These are phyloP conservation scores for Globisporangium alternatum DNA, from an alignment of 352 stramenopile genomes.

Conservation along the genomic window DNA sequence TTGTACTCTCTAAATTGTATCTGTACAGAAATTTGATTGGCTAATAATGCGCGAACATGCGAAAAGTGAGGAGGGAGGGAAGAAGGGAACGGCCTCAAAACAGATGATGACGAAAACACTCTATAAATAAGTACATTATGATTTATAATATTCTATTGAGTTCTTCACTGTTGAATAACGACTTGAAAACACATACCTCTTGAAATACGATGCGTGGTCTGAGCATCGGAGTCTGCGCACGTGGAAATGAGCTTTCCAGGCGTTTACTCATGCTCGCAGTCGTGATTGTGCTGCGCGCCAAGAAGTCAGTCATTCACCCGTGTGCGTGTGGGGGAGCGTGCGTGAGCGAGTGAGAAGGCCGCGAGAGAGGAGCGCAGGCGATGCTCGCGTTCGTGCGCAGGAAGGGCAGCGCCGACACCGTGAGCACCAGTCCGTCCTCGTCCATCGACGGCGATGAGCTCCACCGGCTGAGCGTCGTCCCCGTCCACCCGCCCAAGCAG, in stretches of 20 bases:
- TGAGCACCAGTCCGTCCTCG: conserved; percentile 19
- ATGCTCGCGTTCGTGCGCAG: conserved; percentile 20
- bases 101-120: conserved; percentile 7
- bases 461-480: conserved; percentile 7
- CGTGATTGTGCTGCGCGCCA: conserved; percentile 10
- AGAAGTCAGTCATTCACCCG: conserved; percentile 2
- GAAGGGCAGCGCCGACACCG: conserved; percentile 21
- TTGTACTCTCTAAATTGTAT: too few relatives aligned
- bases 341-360: not conserved
- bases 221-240: not conserved
- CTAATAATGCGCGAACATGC: not conserved
- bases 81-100: conserved; percentile 5
- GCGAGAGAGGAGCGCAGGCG: not conserved
- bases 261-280: conserved; percentile 10
- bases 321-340: not conserved
- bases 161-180: not conserved
- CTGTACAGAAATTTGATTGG: not conserved
- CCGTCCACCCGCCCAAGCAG: not conserved
- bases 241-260: conserved; percentile 12
- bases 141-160: not conserved
- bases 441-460: conserved; percentile 18
- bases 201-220: not conserved
- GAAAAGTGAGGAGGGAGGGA: conserved; percentile 13
- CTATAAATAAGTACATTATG: not conserved
- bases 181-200: not conserved